phyloP scores from a whole-genome alignment of 2,329 filamentous ascomycete species.

The Fusarium setosum region DNA sequence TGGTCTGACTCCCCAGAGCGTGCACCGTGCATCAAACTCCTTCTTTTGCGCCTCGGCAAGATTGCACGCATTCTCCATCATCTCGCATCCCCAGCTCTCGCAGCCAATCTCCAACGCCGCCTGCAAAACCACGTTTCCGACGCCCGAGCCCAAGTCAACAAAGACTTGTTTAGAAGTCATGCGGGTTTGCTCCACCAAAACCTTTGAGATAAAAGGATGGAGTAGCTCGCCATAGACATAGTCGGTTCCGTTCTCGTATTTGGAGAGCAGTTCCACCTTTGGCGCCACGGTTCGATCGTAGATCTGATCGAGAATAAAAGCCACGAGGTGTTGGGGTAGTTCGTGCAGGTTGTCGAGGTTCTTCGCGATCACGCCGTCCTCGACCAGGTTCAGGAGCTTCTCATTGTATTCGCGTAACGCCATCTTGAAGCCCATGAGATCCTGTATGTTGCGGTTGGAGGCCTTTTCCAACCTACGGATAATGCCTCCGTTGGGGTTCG shows the following conservation, averaged over 20 bases:
- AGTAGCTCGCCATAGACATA: slow-evolving; percentile 96
- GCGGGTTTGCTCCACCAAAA: slow-evolving; percentile 79
- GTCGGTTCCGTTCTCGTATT: slow-evolving; percentile 90
- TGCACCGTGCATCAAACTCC: slow-evolving; percentile 87
- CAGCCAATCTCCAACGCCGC: slow-evolving; percentile 93
- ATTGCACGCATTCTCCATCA: slow-evolving; percentile 90
- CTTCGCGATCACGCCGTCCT: slow-evolving; percentile 76
- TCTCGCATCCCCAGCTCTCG: slow-evolving; percentile 95
- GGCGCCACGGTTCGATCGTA: slow-evolving; percentile 95
- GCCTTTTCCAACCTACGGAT: slow-evolving; percentile 82
- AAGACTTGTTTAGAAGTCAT: slow-evolving; percentile 89
- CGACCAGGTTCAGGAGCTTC: slow-evolving; percentile 72
- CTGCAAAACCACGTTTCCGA: slow-evolving; percentile 95
- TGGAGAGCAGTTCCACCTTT: slow-evolving; percentile 82
- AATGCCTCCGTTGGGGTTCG: slow-evolving; percentile 78
- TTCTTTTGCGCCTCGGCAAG: slow-evolving; percentile 82
- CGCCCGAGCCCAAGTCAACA: slow-evolving; percentile 93
- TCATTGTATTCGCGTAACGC: slow-evolving; percentile 84
- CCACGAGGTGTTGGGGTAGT: slow-evolving; percentile 78
- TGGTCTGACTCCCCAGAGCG: slow-evolving; percentile 86
- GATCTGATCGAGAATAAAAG: slow-evolving; percentile 86
- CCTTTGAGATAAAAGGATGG: slow-evolving; percentile 83
- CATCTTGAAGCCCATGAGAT: slow-evolving; percentile 75
- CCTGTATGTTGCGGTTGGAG: slow-evolving; percentile 72
- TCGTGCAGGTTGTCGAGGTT: slow-evolving; percentile 77